These are phyloP conservation scores for Sclerotinia trifoliorum DNA, from an alignment of 2,329 filamentous ascomycete genomes.

Conservation along the genomic window DNA sequence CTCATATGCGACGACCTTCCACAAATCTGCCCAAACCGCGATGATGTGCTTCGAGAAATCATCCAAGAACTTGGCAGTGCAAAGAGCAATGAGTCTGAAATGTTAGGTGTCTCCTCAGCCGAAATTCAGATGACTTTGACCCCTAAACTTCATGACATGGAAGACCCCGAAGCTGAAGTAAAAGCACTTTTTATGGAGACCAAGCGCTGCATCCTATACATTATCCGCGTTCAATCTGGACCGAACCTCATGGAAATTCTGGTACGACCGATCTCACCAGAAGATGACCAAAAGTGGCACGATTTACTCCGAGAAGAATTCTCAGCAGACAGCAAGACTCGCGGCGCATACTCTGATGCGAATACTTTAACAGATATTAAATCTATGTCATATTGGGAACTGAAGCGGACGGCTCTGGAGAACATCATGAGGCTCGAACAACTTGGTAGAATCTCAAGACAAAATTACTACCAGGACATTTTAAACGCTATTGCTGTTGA, in stretches of 20 bases:
- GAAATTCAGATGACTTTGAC: slow-evolving; percentile 91
- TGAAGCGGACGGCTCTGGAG: slow-evolving; percentile 90
- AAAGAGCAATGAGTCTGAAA: slow-evolving; percentile 93
- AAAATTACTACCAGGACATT: slow-evolving; percentile 96
- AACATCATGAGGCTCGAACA: slow-evolving; percentile 90
- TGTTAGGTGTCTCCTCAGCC: slow-evolving; percentile 74
- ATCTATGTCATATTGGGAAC: slow-evolving; percentile 82
- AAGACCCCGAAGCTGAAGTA: slow-evolving; percentile 88
- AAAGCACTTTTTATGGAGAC: slow-evolving; percentile 98
- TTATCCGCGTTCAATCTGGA: slow-evolving; percentile 93
- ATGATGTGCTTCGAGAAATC: slow-evolving; percentile 87
- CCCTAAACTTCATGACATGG: slow-evolving; percentile 82
- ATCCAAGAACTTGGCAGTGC: slow-evolving; percentile 92
- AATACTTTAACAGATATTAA: slow-evolving; percentile 85
- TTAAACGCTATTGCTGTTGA: slow-evolving; percentile 95
- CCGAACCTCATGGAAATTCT: slow-evolving; percentile 92
- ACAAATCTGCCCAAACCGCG: slow-evolving; percentile 72
- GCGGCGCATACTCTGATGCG: slow-evolving; percentile 84
- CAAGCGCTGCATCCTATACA: slow-evolving; percentile 94
- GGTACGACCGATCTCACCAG: slow-evolving; percentile 79
- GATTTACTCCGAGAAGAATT: slow-evolving; percentile 80
- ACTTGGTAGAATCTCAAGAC: slow-evolving; percentile 76
- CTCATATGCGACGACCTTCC: slow-evolving; percentile 78
- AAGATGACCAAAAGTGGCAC: slow-evolving; percentile 90
- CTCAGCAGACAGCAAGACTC: slow-evolving; percentile 62